Base-by-base conservation (phyloP, 768 basidiomycete species). In the Pleurotus salmoneostramineus region DNA sequence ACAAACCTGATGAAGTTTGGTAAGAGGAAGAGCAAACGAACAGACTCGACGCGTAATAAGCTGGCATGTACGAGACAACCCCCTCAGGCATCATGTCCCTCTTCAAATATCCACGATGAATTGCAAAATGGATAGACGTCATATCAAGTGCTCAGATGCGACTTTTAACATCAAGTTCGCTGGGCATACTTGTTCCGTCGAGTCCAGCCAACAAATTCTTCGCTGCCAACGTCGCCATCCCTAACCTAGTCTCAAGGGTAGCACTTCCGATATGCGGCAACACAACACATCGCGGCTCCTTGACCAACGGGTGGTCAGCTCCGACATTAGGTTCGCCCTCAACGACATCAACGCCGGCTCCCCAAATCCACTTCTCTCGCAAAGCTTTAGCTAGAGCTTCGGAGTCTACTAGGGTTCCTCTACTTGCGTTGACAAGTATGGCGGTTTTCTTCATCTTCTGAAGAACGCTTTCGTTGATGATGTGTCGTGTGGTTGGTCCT, bases 231-330 rank as follows among this genome's bases (percentile, higher is more conserved):
- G 78, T 82, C 0, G 88, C 92, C 95, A 97, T 97, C 6, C 78
- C 88, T 52, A 82, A 69, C 56, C 95, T 78, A 2, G 94, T 93
- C 71, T 97, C 91, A 7, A 83, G 74, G 12, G 95, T 95, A 3
- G 92, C 95, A 61, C 91, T 93, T 15, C 84, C 97, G 51, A 99
- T 87, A 65, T 99, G 96, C 0, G 96, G 96, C 33, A 99, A 62
- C 8, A 96, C 81, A 6, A 89, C 78, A 61, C 88, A 92, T 68
- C 89, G 93, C 12, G 87, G 86, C 56, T 91, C 84, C 64, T 81
- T 84, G 46, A 96, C 84, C 48, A 99, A 70, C 3, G 90, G 87
- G 68, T 99, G 95, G 60, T 89, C 87, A 2, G 72, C 68, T 0
- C 71, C 64, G 31, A 99, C 77, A 46, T 87, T 71, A 0, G 95